Conservation (phyloP, 805 yeast genomes). For the Ogataea populi-albae region DNA sequence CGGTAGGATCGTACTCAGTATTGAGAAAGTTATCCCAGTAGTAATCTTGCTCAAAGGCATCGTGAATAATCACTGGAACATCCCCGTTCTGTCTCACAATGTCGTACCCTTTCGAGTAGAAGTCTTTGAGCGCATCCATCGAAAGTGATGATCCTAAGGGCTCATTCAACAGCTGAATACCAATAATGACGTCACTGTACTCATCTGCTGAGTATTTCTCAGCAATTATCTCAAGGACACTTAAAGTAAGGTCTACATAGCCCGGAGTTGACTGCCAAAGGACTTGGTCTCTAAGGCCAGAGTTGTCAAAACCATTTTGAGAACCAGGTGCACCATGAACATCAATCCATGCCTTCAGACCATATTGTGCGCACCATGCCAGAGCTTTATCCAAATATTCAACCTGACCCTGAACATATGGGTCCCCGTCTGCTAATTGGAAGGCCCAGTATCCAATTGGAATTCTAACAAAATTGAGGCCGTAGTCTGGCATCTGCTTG, state of each 20-base stretch:
- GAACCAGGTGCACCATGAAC: slow-evolving; percentile 97
- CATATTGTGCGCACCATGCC: slow-evolving; percentile 63
- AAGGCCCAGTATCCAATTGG: slow-evolving; percentile 98
- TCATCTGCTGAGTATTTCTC: slow-evolving; percentile 60
- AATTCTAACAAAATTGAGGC: slow-evolving; percentile 81
- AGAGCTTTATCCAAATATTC: slow-evolving; percentile 72
- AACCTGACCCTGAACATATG: slow-evolving; percentile 83
- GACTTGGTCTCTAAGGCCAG: slow-evolving; percentile 69
- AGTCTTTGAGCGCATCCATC: slow-evolving; percentile 55
- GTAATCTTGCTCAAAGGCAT: slow-evolving; percentile 61
- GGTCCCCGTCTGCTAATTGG: slow-evolving; percentile 57
- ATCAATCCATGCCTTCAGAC: slow-evolving; percentile 82
- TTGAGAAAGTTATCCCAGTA: slow-evolving; percentile 62
- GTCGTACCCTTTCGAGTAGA: slow-evolving; percentile 60
- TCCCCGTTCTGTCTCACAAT: slow-evolving; percentile 53
- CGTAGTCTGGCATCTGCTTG: slow-evolving; percentile 50
- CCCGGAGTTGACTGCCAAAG: slow-evolving; percentile 52
- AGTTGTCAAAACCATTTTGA: slow-evolving; percentile 94
- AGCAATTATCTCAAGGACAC: slow-evolving; percentile 53
- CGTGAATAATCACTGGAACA: slow-evolving; percentile 60
- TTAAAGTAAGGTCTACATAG: slow-evolving; percentile 46
- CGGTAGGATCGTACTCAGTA: slow-evolving; percentile 29
- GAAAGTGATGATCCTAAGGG: slow-evolving; percentile 76
- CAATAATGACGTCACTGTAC: slow-evolving; percentile 71
- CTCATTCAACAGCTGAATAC: slow-evolving; percentile 84